A percentile compares a stretch with the other conserved stretches of the same genome.
Conservation (phyloP, 2,329 filamentous ascomycete genomes). For the Aspergillus pseudoviridinutans region DNA sequence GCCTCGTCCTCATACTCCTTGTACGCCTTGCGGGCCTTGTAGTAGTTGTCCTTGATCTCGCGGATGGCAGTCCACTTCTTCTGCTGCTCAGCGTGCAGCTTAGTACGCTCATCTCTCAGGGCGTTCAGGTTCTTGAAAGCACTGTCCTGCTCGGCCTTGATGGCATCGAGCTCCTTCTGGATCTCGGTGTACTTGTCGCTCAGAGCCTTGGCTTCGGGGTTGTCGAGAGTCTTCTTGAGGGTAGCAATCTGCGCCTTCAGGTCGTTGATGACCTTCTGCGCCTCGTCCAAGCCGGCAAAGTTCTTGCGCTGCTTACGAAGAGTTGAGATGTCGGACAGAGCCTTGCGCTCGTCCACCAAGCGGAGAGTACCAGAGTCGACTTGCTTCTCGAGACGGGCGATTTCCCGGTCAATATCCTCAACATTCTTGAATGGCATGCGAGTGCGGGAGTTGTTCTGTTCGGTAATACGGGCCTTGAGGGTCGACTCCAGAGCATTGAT, state of each 20-base stretch:
- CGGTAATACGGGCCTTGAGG: constrained; percentile 75
- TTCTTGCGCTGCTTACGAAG: constrained; percentile 87
- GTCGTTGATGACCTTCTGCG: constrained; percentile 85
- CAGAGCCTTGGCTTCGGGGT: constrained; percentile 84
- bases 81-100: constrained; percentile 79
- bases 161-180: constrained; percentile 79
- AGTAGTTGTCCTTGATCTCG: constrained; percentile 87
- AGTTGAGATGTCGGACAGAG: constrained; percentile 73
- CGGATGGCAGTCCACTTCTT: constrained; percentile 78
- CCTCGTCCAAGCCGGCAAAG: constrained; percentile 78
- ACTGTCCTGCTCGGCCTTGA: constrained; percentile 89
- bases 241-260: constrained; percentile 83
- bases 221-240: constrained; percentile 83
- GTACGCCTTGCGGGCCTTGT: constrained; percentile 74
- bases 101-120: constrained; percentile 80
- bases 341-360: constrained; percentile 96
- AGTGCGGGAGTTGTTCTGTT: constrained; percentile 80
- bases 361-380: constrained; percentile 90
- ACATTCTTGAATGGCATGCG: constrained; percentile 80
- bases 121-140: constrained; percentile 82
- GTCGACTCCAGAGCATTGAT: constrained; percentile 89
- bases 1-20: constrained; percentile 79
- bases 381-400: constrained; percentile 73
- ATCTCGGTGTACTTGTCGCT: constrained; percentile 81
- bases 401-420: constrained; percentile 83